These are phyloP conservation scores for Colletotrichum sp. DNA, from an alignment of 2,329 filamentous ascomycete species.

Conservation along the genomic window DNA sequence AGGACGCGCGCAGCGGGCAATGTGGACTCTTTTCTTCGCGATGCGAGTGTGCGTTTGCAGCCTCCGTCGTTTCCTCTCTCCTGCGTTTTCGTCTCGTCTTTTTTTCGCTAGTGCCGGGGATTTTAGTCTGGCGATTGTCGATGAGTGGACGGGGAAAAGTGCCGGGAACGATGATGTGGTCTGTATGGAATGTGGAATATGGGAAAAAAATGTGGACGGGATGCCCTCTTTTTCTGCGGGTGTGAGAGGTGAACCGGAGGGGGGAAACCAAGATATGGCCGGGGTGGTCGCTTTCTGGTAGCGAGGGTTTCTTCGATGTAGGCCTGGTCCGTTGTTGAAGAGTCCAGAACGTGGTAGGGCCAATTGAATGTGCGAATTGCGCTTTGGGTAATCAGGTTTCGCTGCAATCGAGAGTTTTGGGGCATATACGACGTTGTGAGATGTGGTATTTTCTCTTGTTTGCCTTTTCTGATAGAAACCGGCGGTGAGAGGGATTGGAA, in stretches of 20 bases:
- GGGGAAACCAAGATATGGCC: neutral
- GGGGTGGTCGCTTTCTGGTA: neutral
- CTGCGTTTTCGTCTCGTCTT: neutral
- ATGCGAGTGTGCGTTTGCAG: neutral
- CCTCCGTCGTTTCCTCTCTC: neutral
- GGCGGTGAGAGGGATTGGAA: neutral
- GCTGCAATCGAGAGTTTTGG: neutral
- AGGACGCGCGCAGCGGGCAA: neutral
- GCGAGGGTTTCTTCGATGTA: neutral
- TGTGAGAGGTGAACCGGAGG: neutral
- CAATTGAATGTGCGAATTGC: neutral
- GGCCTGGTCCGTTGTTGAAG: neutral
- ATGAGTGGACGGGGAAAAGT: slow-evolving; percentile 10
- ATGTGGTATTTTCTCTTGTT: neutral
- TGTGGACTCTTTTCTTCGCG: neutral
- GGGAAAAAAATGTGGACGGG: neutral
- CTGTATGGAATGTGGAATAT: neutral
- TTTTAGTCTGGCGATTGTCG: neutral
- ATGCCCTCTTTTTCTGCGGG: neutral
- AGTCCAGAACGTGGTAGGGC: neutral
- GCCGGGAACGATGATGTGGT: neutral
- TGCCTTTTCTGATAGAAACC: neutral
- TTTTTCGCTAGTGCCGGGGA: neutral
- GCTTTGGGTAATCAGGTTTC: neutral
- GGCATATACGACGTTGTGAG: neutral